Evolutionary conservation across 1,284 basidiomycete genomes (phyloP).

Genomic region (Malassezia equina): DNA sequence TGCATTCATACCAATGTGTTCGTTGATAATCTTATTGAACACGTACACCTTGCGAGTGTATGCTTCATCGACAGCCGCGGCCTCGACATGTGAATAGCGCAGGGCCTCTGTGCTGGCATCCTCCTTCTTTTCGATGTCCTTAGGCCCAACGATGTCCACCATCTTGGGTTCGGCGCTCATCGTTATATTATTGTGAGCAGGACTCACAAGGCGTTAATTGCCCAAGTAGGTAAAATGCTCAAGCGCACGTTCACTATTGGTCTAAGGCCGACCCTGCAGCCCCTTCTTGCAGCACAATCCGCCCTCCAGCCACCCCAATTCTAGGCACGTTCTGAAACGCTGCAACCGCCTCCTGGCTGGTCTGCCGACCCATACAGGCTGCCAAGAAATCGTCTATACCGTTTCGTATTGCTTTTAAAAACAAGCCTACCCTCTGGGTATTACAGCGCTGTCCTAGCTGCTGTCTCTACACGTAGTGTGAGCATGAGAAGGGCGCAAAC

Average conservation of each 20-base stretch:
- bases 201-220: not conserved
- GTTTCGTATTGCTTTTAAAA: too few relatives aligned
- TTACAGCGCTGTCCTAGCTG: slow-evolving; percentile 11
- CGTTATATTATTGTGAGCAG: not conserved
- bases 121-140: slow-evolving; percentile 2
- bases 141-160: not conserved
- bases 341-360: too few relatives aligned
- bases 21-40: slow-evolving; percentile 41
- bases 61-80: slow-evolving; percentile 14
- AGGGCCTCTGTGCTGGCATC: not conserved
- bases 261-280: not conserved
- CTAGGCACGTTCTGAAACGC: not conserved
- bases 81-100: not conserved
- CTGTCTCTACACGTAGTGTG: slow-evolving; percentile 33
- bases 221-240: not conserved
- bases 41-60: slow-evolving; percentile 40
- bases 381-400: too few relatives aligned
- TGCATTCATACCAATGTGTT: slow-evolving; percentile 40
- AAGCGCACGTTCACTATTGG: not conserved
- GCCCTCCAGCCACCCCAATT: not conserved
- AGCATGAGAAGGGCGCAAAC: slow-evolving; percentile 30
- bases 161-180: not conserved
- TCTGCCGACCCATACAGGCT: too few relatives aligned
- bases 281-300: not conserved
- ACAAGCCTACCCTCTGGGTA: not conserved